Evolutionary conservation across 139 green algal species (phyloP).

Genomic region (Coccomyxa sp.): DNA sequence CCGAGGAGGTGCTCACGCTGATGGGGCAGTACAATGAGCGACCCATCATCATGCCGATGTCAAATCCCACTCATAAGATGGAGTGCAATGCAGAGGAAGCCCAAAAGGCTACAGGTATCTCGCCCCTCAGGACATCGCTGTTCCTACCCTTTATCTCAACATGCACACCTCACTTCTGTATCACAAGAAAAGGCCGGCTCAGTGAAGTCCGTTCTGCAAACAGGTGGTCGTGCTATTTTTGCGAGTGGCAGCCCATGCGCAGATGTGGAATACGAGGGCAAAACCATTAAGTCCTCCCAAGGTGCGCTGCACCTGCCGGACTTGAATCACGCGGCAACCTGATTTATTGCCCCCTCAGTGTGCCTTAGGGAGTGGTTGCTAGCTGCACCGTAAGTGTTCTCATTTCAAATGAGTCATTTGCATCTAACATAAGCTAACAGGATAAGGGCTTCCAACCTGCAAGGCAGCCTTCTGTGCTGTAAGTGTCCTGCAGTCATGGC

Average conservation of each 20-base stretch:
- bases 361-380: neutral
- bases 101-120: conserved; percentile 27
- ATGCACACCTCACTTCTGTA: neutral
- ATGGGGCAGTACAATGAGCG: conserved; percentile 58
- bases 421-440: neutral
- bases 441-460: too few species aligned
- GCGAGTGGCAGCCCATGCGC: conserved; percentile 63
- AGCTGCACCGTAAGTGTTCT: neutral
- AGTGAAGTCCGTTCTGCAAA: neutral
- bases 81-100: conserved; percentile 72
- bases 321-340: too few species aligned
- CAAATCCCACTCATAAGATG: conserved; percentile 79
- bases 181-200: neutral
- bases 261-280: conserved; percentile 40
- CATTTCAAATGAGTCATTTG: neutral
- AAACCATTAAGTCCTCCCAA: conserved; percentile 18
- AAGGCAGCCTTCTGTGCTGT: neutral
- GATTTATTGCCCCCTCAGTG: neutral
- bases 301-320: conserved; percentile 26
- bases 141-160: neutral
- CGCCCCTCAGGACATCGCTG: neutral
- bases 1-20: conserved; percentile 43
- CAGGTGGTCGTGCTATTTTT: conserved; percentile 62
- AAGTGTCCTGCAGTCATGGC: neutral
- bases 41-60: conserved; percentile 87